A percentile compares a stretch with the other conserved stretches of the same genome.
phyloP scores from a whole-genome alignment of 768 basidiomycete genomes.

The Tubosaeta sp. region DNA sequence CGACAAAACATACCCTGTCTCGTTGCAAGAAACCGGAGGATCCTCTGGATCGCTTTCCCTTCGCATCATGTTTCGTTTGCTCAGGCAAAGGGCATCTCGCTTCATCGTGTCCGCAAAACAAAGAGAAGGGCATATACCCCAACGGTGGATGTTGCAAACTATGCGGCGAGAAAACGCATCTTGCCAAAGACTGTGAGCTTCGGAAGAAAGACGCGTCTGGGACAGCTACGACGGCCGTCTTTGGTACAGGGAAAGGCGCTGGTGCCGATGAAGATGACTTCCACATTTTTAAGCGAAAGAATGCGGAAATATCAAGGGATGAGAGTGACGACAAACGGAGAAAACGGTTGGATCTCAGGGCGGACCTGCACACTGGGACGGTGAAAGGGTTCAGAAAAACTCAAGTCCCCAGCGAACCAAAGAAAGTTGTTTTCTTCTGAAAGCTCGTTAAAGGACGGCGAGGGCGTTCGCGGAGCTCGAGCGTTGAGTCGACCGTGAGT shows the following conservation, averaged over 20 bases:
- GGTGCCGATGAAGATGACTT: constrained; percentile 97
- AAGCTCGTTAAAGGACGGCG: not conserved
- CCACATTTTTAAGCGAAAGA: constrained; percentile 69
- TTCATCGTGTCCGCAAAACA: constrained; percentile 77
- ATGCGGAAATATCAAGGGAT: constrained; percentile 54
- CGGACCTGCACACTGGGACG: constrained; percentile 41
- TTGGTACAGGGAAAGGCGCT: constrained; percentile 41
- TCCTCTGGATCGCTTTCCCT: constrained; percentile 68
- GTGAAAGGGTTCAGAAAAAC: constrained; percentile 33
- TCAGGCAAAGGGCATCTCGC: constrained; percentile 81
- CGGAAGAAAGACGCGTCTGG: constrained; percentile 49
- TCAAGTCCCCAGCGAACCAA: constrained; percentile 25
- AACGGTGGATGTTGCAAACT: constrained; percentile 90
- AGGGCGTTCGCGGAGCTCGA: not conserved
- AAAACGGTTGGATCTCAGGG: constrained; percentile 39
- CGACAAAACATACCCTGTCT: constrained; percentile 72
- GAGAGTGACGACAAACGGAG: constrained; percentile 45
- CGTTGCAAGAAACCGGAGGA: constrained; percentile 66
- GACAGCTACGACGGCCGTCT: constrained; percentile 15
- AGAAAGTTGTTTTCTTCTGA: constrained; percentile 51
- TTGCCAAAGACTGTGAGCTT: constrained; percentile 78
- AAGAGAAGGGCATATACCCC: constrained; percentile 78
- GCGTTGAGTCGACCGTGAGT: not conserved
- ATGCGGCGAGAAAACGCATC: constrained; percentile 79
- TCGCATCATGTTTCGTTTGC: constrained; percentile 91